phyloP scores from a whole-genome alignment of 2,329 filamentous ascomycete species.

The Rutstroemia sp. region DNA sequence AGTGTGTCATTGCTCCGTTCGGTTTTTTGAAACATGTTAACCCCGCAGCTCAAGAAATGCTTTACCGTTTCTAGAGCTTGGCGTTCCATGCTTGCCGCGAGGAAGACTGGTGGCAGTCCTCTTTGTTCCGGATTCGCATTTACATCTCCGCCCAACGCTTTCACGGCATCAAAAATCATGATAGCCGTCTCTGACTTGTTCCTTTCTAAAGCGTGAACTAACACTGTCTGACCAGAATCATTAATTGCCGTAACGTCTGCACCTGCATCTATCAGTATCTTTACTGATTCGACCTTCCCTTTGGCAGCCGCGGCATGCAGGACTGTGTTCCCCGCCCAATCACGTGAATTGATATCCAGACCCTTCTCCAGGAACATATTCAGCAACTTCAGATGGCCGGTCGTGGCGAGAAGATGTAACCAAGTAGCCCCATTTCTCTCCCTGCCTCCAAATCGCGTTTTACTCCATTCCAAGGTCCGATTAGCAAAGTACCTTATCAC shows the following conservation, averaged over 20 bases:
- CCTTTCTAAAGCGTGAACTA: not conserved
- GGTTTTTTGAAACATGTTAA: not conserved
- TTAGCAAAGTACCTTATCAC: not conserved
- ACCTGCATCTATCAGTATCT: not conserved
- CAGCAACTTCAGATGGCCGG: slow-evolving; percentile 1
- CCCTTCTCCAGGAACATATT: slow-evolving; percentile 1
- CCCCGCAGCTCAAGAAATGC: not conserved
- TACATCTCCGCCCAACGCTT: slow-evolving; percentile 1
- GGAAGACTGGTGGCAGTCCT: not conserved
- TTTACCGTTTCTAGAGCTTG: not conserved
- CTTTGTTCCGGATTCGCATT: not conserved
- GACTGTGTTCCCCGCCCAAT: slow-evolving; percentile 3
- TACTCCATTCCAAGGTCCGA: slow-evolving; percentile 3
- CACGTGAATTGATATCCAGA: slow-evolving; percentile 3
- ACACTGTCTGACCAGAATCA: not conserved
- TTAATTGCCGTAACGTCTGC: not conserved
- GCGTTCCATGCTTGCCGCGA: not conserved
- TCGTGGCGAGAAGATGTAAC: slow-evolving; percentile 4
- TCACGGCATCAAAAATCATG: not conserved
- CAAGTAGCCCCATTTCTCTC: slow-evolving; percentile 9
- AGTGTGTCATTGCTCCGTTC: not conserved
- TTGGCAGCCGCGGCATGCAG: slow-evolving; percentile 1
- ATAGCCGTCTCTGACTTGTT: not conserved
- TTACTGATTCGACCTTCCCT: not conserved
- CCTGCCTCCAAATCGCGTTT: slow-evolving; percentile 3